phyloP scores from a whole-genome alignment of 129 eudicot species.

The Flaveria brownii region DNA sequence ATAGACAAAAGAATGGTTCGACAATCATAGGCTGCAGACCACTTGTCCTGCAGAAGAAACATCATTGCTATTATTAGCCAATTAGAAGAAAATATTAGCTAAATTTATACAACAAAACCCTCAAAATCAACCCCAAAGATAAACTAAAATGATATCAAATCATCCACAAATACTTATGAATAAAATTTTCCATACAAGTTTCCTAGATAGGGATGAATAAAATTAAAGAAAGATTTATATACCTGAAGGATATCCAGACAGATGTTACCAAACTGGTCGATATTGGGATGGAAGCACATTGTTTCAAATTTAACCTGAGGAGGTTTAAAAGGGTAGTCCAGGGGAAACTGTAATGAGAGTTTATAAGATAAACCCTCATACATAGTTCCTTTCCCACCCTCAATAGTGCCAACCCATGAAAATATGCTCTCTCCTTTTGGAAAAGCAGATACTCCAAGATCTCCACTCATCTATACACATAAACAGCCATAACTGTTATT shows the following conservation, averaged over 20 bases:
- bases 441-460: constrained; percentile 80
- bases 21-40: constrained; percentile 94
- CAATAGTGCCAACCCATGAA: constrained; percentile 82
- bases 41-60: constrained; percentile 65
- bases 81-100: not conserved
- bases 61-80: not conserved
- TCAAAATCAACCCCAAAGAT: not conserved
- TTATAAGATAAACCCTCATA: constrained; percentile 79
- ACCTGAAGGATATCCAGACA: constrained; percentile 91
- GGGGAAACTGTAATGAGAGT: constrained; percentile 70
- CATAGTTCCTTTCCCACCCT: constrained; percentile 82
- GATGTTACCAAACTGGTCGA: constrained; percentile 77
- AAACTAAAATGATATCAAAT: not conserved
- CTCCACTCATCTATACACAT: constrained; percentile 63
- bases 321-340: constrained; percentile 85
- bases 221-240: constrained; percentile 9
- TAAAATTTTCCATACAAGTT: not conserved
- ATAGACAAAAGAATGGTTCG: constrained; percentile 86
- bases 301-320: constrained; percentile 89
- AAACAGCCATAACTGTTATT: constrained; percentile 13
- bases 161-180: constrained; percentile 6
- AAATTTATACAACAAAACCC: not conserved
- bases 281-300: constrained; percentile 84
- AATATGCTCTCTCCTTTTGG: constrained; percentile 90
- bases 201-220: not conserved